Percentiles rank a stretch among this genome's conserved stretches.
These are phyloP conservation scores for Elongisporangium prolatum DNA, from an alignment of 352 stramenopile genomes.

Conservation along the genomic window DNA sequence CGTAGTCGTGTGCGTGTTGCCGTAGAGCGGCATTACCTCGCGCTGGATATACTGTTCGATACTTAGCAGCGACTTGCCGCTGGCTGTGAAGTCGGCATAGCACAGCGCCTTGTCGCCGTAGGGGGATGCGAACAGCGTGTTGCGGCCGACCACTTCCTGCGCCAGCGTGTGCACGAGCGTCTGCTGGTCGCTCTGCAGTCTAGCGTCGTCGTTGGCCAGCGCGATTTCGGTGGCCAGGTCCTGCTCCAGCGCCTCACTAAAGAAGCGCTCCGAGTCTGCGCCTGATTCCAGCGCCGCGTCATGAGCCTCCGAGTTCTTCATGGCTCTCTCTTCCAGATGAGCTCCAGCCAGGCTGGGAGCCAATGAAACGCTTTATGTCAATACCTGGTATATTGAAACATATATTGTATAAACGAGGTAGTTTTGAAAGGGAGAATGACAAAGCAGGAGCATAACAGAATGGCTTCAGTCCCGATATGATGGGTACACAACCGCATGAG, in stretches of 20 bases:
- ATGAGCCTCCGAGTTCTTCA: neutral
- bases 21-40: constrained; percentile 92
- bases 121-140: constrained; percentile 50
- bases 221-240: constrained; percentile 42
- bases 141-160: constrained; percentile 40
- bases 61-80: constrained; percentile 75
- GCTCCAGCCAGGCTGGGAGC: neutral
- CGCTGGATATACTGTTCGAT: constrained; percentile 89
- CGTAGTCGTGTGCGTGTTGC: constrained; percentile 96
- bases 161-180: constrained; percentile 27
- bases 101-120: constrained; percentile 76
- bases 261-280: constrained; percentile 49
- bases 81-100: constrained; percentile 96
- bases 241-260: constrained; percentile 78
- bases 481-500: too few relatives aligned
- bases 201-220: constrained; percentile 9
- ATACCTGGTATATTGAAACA: too few relatives aligned
- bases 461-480: neutral
- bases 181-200: neutral
- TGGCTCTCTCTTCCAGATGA: neutral
- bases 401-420: too few relatives aligned
- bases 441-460: neutral
- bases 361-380: neutral
- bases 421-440: too few relatives aligned
- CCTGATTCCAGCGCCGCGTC: constrained; percentile 3